phyloP scores from a whole-genome alignment of 805 yeast species.

The Nakazawaea ishiwadae region DNA sequence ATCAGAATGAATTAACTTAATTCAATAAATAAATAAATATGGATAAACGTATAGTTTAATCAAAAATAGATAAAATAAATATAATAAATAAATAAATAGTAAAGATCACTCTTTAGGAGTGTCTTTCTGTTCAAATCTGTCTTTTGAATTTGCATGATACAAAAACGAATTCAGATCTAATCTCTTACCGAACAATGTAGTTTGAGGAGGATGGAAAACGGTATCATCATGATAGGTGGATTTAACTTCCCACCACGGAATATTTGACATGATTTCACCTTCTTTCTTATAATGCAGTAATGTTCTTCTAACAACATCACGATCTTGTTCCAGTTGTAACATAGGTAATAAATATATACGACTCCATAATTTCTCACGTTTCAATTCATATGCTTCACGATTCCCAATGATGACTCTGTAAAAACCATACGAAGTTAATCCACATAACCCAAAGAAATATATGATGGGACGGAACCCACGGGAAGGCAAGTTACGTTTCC shows the following conservation, averaged over 20 bases:
- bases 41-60: constrained; percentile 5
- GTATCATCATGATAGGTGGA: constrained; percentile 29
- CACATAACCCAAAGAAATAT: constrained; percentile 61
- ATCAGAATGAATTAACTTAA: constrained; percentile 9
- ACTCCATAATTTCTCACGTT: constrained; percentile 75
- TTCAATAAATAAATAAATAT: constrained; percentile 12
- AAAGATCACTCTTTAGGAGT: too few species aligned
- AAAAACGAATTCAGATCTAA: constrained; percentile 25
- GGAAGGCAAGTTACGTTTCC: constrained; percentile 83
- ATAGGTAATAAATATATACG: constrained; percentile 69
- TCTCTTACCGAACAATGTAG: constrained; percentile 30
- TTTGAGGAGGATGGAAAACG: constrained; percentile 31
- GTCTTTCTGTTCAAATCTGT: constrained; percentile 22
- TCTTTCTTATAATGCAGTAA: constrained; percentile 65
- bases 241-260: constrained; percentile 58
- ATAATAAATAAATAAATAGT: neutral
- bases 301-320: constrained; percentile 70
- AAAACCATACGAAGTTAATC: constrained; percentile 67
- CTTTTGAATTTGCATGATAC: constrained; percentile 26
- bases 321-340: constrained; percentile 76
- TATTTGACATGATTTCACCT: constrained; percentile 58
- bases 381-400: constrained; percentile 69
- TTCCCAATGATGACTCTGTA: constrained; percentile 62
- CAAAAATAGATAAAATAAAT: constrained; percentile 2
- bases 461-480: constrained; percentile 79